Evolutionary conservation across 768 basidiomycete species (phyloP).

Genomic region (Paxillus involutus): DNA sequence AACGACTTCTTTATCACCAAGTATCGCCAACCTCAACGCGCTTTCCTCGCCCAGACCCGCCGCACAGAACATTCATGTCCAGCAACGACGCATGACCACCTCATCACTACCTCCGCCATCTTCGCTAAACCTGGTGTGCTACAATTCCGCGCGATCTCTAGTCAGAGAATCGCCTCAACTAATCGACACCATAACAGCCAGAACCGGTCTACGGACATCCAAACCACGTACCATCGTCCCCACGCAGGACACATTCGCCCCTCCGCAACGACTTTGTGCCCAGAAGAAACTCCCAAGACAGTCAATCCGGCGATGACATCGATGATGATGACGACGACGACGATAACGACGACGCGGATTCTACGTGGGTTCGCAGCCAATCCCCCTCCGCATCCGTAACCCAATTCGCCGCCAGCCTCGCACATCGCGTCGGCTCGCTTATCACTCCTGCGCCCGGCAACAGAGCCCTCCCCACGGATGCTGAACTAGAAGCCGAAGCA

Average conservation of each 20-base stretch:
- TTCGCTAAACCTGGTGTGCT: constrained; percentile 40
- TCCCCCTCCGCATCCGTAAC: constrained; percentile 70
- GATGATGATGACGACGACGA: constrained; percentile 31
- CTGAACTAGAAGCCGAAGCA: constrained; percentile 81
- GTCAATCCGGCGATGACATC: constrained; percentile 43
- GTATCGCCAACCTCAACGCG: constrained; percentile 33
- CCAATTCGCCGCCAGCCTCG: constrained; percentile 71
- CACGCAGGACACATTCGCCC: constrained; percentile 64
- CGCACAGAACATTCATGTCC: constrained; percentile 14
- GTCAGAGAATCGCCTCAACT: constrained; percentile 9
- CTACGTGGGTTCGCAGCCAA: constrained; percentile 35
- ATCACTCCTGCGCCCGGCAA: constrained; percentile 51
- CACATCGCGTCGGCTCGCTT: constrained; percentile 70
- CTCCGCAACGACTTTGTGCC: constrained; percentile 63
- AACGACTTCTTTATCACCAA: constrained; percentile 32
- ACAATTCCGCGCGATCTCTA: not conserved
- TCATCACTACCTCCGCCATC: constrained; percentile 39
- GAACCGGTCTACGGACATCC: constrained; percentile 43
- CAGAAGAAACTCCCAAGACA: constrained; percentile 48
- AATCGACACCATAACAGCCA: constrained; percentile 32
- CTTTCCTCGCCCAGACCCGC: constrained; percentile 28
- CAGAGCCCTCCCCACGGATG: constrained; percentile 60
- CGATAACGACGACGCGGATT: constrained; percentile 28
- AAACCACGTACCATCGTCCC: constrained; percentile 17
- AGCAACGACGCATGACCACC: constrained; percentile 38